Conservation (phyloP, 352 stramenopile genomes). For the Blastocystis sp. region DNA sequence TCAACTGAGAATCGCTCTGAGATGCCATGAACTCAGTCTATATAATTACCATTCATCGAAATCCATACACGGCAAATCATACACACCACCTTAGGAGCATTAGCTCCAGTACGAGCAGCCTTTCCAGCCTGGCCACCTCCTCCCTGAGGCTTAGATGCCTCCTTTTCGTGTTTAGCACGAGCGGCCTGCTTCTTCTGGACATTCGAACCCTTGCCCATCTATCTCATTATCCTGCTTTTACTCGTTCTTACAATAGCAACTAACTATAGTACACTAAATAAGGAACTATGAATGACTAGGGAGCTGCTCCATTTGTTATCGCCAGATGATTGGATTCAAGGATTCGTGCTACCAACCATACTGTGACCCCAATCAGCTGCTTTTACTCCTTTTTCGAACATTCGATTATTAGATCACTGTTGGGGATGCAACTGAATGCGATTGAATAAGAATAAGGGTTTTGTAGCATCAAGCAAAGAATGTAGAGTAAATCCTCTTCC, state of each 20-base stretch:
- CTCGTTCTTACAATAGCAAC: background rate
- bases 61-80: slow-evolving; percentile 40
- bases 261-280: slow-evolving; percentile 15
- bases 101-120: slow-evolving; percentile 55
- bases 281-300: background rate
- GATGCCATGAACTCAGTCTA: slow-evolving; percentile 64
- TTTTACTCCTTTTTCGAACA: no score
- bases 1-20: slow-evolving; percentile 33
- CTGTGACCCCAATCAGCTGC: no score
- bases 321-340: no score
- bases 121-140: slow-evolving; percentile 62
- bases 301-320: no score
- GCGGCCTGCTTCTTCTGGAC: slow-evolving; percentile 67
- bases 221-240: background rate
- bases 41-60: background rate
- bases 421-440: no score
- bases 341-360: no score
- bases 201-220: slow-evolving; percentile 68
- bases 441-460: no score
- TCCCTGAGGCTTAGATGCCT: slow-evolving; percentile 52
- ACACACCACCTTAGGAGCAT: slow-evolving; percentile 57
- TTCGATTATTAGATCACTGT: no score
- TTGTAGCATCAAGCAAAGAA: no score
- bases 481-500: no score
- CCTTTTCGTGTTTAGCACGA: slow-evolving; percentile 65